A percentile compares a stretch with the other conserved stretches of the same genome.
Evolutionary conservation across 2,329 filamentous ascomycete genomes (phyloP).

Genomic region (Paecilomyces dactylethromorphus): DNA sequence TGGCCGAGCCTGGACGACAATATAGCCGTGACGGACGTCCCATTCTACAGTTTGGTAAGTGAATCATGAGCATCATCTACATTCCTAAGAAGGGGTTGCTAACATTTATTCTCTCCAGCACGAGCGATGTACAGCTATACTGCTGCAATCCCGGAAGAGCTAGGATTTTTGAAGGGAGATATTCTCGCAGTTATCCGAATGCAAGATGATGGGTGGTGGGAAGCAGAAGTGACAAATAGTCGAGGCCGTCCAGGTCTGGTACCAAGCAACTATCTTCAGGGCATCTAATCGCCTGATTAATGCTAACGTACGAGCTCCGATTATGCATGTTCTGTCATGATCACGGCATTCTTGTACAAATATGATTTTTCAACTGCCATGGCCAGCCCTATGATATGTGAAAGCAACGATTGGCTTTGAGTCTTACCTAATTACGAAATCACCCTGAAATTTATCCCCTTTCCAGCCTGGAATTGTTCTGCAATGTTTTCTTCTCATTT

Average conservation of each 20-base stretch:
- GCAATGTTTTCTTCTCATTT: background rate
- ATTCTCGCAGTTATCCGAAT: slow-evolving; percentile 79
- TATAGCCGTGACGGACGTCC: slow-evolving; percentile 80
- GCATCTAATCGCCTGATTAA: slow-evolving; percentile 35
- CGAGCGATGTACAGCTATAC: slow-evolving; percentile 91
- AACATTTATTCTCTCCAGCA: slow-evolving; percentile 48
- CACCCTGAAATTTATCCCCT: background rate
- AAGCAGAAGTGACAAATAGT: slow-evolving; percentile 74
- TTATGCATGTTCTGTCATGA: slow-evolving; percentile 8
- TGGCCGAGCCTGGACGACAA: slow-evolving; percentile 60
- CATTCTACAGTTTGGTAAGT: slow-evolving; percentile 91
- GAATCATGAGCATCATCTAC: background rate
- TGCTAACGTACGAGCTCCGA: background rate
- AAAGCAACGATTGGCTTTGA: background rate
- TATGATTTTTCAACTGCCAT: background rate
- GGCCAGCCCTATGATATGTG: background rate
- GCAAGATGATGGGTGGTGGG: slow-evolving; percentile 99
- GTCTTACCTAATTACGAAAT: background rate
- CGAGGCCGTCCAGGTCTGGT: slow-evolving; percentile 50
- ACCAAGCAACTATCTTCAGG: slow-evolving; percentile 61
- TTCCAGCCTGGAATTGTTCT: background rate
- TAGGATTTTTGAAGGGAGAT: slow-evolving; percentile 89
- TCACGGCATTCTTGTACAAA: slow-evolving; percentile 10
- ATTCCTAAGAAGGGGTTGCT: background rate
- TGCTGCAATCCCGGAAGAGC: slow-evolving; percentile 89